Percentiles rank a stretch among this genome's conserved stretches.
These are phyloP conservation scores for Populus simonii DNA, from an alignment of 345 rosid species.

Conservation along the genomic window DNA sequence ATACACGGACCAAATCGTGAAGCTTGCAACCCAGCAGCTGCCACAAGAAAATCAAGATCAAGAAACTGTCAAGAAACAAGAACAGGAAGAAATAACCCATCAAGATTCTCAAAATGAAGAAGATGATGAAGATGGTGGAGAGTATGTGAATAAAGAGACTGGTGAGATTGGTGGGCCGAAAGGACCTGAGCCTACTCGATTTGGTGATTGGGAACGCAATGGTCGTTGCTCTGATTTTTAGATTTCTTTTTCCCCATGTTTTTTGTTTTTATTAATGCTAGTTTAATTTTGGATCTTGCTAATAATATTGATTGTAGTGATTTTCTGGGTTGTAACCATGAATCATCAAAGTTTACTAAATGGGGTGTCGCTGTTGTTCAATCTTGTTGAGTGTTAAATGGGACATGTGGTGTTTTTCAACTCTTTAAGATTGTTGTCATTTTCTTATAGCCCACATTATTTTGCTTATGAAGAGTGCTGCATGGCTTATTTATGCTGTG, in stretches of 20 bases:
- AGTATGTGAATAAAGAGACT: constrained; percentile 52
- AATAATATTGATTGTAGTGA: neutral
- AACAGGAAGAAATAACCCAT: neutral
- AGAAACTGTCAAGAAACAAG: neutral
- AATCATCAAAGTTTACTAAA: neutral
- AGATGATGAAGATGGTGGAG: constrained; percentile 36
- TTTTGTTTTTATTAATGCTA: too few relatives aligned
- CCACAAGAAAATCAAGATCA: neutral
- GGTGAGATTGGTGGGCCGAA: constrained; percentile 86
- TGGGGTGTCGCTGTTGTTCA: neutral
- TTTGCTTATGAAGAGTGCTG: neutral
- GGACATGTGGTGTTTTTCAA: neutral
- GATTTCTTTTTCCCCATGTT: neutral
- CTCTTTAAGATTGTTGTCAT: neutral
- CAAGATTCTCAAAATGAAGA: constrained; percentile 20
- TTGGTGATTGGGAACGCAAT: constrained; percentile 89
- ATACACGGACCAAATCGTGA: neutral
- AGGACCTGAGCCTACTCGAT: constrained; percentile 92
- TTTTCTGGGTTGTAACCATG: neutral
- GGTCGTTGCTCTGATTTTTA: constrained; percentile 94
- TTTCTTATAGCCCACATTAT: too few relatives aligned
- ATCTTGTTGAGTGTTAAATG: neutral
- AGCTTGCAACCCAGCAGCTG: neutral
- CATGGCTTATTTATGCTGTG: neutral
- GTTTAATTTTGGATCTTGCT: too few relatives aligned